Base-by-base conservation (phyloP, 164 flowering plant species). In the Echeveria elegans region DNA sequence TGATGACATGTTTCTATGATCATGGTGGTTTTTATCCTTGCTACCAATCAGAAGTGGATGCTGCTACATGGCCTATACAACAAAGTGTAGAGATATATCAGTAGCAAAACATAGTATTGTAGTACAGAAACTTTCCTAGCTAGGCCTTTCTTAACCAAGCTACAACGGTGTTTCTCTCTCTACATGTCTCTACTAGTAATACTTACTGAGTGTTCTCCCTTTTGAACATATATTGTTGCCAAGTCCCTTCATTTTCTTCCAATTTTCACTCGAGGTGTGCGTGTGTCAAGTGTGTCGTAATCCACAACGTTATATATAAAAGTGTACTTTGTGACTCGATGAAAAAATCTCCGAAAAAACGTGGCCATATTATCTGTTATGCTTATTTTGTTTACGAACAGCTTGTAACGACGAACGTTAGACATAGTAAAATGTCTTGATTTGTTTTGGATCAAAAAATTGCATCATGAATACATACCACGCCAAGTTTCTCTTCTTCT, bases 1-100 rank as follows among this genome's bases (percentile, higher is more conserved):
- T 50, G 81, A 80, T 6, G 71, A 74, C 16, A 63, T 68, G 67
- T 70, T 72, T 50, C 30, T 30, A 65, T 56, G 61, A 56, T 26
- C 32, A 26, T n/a, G 16, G 6, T 56, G 24, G 30, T 29, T 56
- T 12, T 38, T 38, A 10, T 38, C 41, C 41, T 2, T 38, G 41
- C n/a, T n/a, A 38, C 12, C 12, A 1, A 38, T 38, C 41, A 38
- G 11, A 4, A 8, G 12, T 38, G 41, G 41, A 14, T 0, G 41
- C 41, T 2, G 41, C n/a, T n/a, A n/a, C n/a, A n/a, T n/a, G n/a
- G 41, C 41, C 41, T 38, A 38, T 38, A 38, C 4, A 38, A 38
- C 41, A 38, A 38, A 14, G 41, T 10, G 12, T 10, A 38, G 1
- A 43, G 47, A 43, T 43, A 1, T n/a, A 43, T 15, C 11, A 40